phyloP scores from a whole-genome alignment of 108 stramenopile genomes.

The Schizochytrium sp. region DNA sequence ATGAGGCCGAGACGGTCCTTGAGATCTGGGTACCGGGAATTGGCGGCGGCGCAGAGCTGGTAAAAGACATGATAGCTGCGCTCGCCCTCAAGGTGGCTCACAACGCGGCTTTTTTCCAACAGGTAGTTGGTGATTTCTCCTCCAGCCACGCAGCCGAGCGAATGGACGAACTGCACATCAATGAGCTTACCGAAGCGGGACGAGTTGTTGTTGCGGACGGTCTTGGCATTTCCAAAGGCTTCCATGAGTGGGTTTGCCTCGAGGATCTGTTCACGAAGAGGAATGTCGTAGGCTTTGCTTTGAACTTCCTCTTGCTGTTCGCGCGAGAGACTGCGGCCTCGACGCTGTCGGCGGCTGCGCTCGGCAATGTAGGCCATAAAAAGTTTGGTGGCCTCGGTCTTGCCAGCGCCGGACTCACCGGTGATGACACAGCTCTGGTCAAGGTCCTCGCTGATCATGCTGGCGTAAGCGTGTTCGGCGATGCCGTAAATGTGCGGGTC shows the following conservation, averaged over 20 bases:
- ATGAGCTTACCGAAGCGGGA: conserved; percentile 28
- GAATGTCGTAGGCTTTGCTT: conserved; percentile 47
- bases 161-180: conserved; percentile 35
- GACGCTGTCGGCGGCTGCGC: not conserved
- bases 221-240: conserved; percentile 97
- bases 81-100: conserved; percentile 45
- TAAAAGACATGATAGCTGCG: conserved; percentile 69
- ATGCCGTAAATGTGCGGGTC: conserved; percentile 88
- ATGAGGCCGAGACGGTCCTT: conserved; percentile 30
- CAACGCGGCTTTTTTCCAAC: conserved; percentile 54
- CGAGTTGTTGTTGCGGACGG: conserved; percentile 51
- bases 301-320: not conserved
- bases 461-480: conserved; percentile 73
- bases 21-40: conserved; percentile 28
- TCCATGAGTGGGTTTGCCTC: conserved; percentile 94
- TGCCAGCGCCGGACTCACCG: conserved; percentile 58
- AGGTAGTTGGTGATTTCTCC: conserved; percentile 48
- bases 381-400: conserved; percentile 58
- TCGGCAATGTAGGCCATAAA: conserved; percentile 50
- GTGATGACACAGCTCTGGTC: conserved; percentile 46
- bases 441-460: conserved; percentile 63
- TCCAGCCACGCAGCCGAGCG: conserved; percentile 13
- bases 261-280: conserved; percentile 76
- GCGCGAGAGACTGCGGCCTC: not conserved
- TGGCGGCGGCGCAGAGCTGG: conserved; percentile 70